phyloP scores from a whole-genome alignment of 371 early-diverging fungal species.

The Mortierella sp. region DNA sequence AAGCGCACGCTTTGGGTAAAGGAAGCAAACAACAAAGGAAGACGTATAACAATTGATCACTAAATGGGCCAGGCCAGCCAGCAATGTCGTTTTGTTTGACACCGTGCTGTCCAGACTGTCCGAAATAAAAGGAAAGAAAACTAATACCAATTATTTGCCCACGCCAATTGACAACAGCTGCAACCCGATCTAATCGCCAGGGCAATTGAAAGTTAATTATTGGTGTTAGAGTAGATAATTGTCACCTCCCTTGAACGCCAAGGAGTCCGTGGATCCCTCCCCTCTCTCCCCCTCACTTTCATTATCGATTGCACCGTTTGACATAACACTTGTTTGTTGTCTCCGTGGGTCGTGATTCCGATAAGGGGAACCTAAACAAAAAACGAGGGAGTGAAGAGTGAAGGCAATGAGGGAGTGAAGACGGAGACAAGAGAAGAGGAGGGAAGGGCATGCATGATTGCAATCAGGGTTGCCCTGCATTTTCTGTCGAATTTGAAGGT shows the following conservation, averaged over 20 bases:
- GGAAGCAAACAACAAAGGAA: background rate
- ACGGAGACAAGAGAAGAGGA: background rate
- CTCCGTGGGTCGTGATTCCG: background rate
- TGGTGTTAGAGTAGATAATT: too few species aligned
- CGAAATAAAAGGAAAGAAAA: background rate
- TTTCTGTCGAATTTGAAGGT: background rate
- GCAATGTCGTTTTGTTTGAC: background rate
- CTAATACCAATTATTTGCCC: background rate
- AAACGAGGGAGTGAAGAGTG: background rate
- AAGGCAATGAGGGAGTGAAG: background rate
- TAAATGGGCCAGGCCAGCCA: too few species aligned
- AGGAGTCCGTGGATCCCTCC: background rate
- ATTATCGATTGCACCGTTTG: background rate
- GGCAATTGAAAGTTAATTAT: too few species aligned
- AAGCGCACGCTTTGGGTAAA: background rate
- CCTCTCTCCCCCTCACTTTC: background rate
- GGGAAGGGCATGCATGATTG: constrained; percentile 7
- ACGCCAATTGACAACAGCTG: background rate
- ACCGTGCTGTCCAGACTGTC: background rate
- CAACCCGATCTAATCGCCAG: background rate
- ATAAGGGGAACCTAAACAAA: background rate
- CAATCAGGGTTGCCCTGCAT: background rate
- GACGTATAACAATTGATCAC: too few species aligned
- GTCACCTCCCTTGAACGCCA: too few species aligned
- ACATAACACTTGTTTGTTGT: background rate